phyloP scores from a whole-genome alignment of 225 moss, liverwort and hornwort species.

The Physcomitrium patens region DNA sequence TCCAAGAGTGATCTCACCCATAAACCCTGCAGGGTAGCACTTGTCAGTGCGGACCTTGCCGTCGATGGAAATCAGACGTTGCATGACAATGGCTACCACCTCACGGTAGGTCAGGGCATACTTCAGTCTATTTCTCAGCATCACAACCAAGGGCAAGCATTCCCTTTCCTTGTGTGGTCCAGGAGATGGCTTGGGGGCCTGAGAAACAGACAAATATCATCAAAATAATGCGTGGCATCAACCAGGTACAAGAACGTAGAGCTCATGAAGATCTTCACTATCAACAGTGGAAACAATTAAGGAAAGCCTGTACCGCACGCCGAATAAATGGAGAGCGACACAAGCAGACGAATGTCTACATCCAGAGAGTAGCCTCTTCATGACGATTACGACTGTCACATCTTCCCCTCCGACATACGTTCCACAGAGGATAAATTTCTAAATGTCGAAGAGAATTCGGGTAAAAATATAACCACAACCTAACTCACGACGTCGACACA shows the following conservation, averaged over 20 bases:
- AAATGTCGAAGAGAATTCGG: too few relatives aligned
- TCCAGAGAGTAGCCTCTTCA: too few relatives aligned
- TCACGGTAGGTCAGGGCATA: slow-evolving; percentile 95
- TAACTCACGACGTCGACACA: background rate
- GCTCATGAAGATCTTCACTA: too few relatives aligned
- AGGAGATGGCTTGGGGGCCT: slow-evolving; percentile 97
- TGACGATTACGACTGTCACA: too few relatives aligned
- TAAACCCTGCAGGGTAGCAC: slow-evolving; percentile 98
- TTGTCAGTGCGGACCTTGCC: slow-evolving; percentile 98
- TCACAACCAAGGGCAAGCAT: slow-evolving; percentile 87
- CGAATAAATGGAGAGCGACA: too few relatives aligned
- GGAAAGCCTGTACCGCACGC: too few relatives aligned
- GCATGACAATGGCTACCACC: slow-evolving; percentile 97
- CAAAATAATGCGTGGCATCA: background rate
- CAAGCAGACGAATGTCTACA: too few relatives aligned
- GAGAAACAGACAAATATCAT: background rate
- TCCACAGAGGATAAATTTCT: too few relatives aligned
- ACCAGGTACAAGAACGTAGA: too few relatives aligned
- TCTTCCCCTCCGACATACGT: too few relatives aligned
- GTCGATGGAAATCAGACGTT: slow-evolving; percentile 87
- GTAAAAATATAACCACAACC: too few relatives aligned
- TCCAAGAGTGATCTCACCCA: slow-evolving; percentile 53
- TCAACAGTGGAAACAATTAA: too few relatives aligned
- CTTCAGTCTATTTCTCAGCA: slow-evolving; percentile 93
- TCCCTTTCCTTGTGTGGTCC: slow-evolving; percentile 98